These are phyloP conservation scores for Clarireedia paspali DNA, from an alignment of 2,329 filamentous ascomycete genomes.

Conservation along the genomic window DNA sequence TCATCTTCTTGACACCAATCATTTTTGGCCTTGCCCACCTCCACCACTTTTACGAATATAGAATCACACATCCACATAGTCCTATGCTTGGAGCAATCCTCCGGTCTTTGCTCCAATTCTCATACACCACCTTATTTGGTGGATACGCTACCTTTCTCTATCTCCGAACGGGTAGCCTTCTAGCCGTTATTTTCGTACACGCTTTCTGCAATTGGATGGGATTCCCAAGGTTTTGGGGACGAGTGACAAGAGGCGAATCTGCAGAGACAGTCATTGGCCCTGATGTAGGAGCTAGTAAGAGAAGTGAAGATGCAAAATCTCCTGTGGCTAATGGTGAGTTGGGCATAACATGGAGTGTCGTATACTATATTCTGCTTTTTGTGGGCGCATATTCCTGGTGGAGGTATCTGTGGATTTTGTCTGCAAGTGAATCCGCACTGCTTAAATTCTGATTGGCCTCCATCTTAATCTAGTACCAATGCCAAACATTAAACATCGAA, in stretches of 20 bases:
- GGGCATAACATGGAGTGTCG: constrained; percentile 57
- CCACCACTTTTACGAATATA: constrained; percentile 94
- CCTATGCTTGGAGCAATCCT: constrained; percentile 55
- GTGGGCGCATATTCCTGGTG: constrained; percentile 67
- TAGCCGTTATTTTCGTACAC: constrained; percentile 69
- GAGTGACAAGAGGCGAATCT: constrained; percentile 40
- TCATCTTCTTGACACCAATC: constrained; percentile 75
- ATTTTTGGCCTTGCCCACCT: constrained; percentile 91
- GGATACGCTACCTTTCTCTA: constrained; percentile 89
- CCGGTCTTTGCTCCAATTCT: constrained; percentile 74
- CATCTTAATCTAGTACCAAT: neutral
- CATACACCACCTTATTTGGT: constrained; percentile 88
- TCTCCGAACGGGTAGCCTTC: constrained; percentile 73
- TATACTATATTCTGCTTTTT: constrained; percentile 73
- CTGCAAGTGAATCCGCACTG: constrained; percentile 51
- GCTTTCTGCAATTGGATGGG: constrained; percentile 91
- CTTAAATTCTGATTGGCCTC: constrained; percentile 17
- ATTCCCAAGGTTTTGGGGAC: constrained; percentile 77
- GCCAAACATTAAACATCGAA: neutral
- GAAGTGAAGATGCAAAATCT: constrained; percentile 30
- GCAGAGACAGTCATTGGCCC: constrained; percentile 19
- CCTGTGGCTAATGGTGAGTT: constrained; percentile 24
- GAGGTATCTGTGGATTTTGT: constrained; percentile 62
- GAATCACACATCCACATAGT: constrained; percentile 67
- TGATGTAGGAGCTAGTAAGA: constrained; percentile 30